phyloP scores from a whole-genome alignment of 768 basidiomycete species.

The Epithele typhae region DNA sequence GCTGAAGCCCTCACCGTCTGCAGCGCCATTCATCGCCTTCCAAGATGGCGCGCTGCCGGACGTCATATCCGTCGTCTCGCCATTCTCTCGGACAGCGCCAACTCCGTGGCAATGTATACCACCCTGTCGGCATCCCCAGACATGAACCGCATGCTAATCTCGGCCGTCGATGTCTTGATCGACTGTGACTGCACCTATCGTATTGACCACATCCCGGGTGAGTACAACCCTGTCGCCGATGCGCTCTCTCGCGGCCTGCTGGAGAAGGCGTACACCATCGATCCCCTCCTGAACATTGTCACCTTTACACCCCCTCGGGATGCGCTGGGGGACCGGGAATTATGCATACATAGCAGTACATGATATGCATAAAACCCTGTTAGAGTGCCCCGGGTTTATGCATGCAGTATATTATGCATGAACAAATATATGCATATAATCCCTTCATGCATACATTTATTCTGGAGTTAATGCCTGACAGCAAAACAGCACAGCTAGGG shows the following conservation, averaged over 20 bases:
- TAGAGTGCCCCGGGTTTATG: no score
- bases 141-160: slow-evolving; percentile 18
- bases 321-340: slow-evolving; percentile 19
- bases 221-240: slow-evolving; percentile 21
- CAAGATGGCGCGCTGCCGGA: neutral
- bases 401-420: no score
- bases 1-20: slow-evolving; percentile 4
- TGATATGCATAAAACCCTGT: no score
- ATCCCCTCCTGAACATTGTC: neutral
- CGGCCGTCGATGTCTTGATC: slow-evolving; percentile 13
- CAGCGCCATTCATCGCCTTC: slow-evolving; percentile 1
- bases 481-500: no score
- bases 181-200: slow-evolving; percentile 10
- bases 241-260: slow-evolving; percentile 14
- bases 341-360: no score
- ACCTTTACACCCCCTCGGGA: slow-evolving; percentile 18
- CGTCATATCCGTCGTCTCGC: neutral
- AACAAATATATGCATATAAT: no score
- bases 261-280: neutral
- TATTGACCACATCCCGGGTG: slow-evolving; percentile 23
- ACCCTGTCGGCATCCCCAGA: slow-evolving; percentile 9
- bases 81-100: slow-evolving; percentile 20
- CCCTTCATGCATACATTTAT: no score
- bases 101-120: slow-evolving; percentile 24
- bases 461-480: no score